Evolutionary conservation across 169 alveolate genomes (phyloP), one percentile per base, ranked within the genome.

Genomic region (Besnoitia besnoiti): DNA sequence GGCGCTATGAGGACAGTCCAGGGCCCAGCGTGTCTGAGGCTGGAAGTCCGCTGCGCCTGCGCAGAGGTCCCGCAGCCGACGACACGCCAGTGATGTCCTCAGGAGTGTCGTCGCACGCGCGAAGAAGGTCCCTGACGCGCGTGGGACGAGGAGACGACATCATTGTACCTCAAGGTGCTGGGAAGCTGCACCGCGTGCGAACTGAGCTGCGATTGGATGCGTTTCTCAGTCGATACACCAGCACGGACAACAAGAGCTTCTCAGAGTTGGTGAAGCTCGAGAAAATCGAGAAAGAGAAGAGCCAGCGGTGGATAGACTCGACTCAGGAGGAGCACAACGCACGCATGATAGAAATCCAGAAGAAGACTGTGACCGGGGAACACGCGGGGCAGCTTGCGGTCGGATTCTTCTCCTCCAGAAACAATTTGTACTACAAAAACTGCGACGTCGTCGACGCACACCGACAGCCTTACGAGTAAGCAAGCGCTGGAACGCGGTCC

Each of bases 401-500:
- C 4, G 87, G 87, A 37, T 77, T 77, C 40, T 27, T 77, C 49
- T 21, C 49, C 61, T 27, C 87, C 21, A 37, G 59, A 39, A 77
- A 37, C 40, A 77, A 77, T 77, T 35, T 77, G 44, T 77, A 4
- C 55, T 42, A 77, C 40, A 39, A 39, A 39, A 77, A 77, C 21
- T 37, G 12, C 39, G 87, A 77, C 33, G 30, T 35, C 30, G 40
- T 77, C 21, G 61, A 37, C 7, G 7, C 87, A 0, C 87, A 77
- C 30, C n/a, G 59, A 77, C 87, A 77, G 55, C 87, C 87, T 0
- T 42, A 77, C 59, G 87, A 77, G 87, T 77, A 21, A 77, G 87
- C 40, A 51, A 24, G 21, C 33, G 16, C 47, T n/a, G 24, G n/a
- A n/a, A n/a, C n/a, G n/a, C n/a, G n/a, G n/a, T n/a, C n/a, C n/a